Evolutionary conservation across 306 rosid species (phyloP).

Genomic region (Rubus idaeus): DNA sequence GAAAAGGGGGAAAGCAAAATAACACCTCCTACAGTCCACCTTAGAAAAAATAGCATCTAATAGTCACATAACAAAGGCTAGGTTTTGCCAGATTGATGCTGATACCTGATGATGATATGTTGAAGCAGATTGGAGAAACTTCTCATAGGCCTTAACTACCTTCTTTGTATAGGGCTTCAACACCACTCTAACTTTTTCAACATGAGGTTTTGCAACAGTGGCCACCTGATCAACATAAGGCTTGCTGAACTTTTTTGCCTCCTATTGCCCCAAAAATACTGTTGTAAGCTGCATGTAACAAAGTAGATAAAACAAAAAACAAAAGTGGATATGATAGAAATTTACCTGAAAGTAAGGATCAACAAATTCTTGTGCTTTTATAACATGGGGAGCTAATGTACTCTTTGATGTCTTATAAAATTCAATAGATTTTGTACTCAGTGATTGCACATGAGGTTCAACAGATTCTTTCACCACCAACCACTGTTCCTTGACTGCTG

Average conservation of each 20-base stretch:
- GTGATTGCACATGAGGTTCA: slow-evolving; percentile 64
- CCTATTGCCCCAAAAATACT: slow-evolving; percentile 51
- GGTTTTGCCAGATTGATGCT: slow-evolving; percentile 1
- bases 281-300: slow-evolving; percentile 25
- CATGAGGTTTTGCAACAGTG: slow-evolving; percentile 74
- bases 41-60: background rate
- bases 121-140: slow-evolving; percentile 80
- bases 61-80: background rate
- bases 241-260: slow-evolving; percentile 75
- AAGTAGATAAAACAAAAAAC: slow-evolving; percentile 7
- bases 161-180: slow-evolving; percentile 71
- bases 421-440: slow-evolving; percentile 57
- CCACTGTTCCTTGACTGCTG: slow-evolving; percentile 65
- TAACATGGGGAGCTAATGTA: slow-evolving; percentile 60
- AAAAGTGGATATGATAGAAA: background rate
- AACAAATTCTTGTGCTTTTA: slow-evolving; percentile 61
- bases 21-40: background rate
- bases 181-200: slow-evolving; percentile 59
- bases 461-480: slow-evolving; percentile 50
- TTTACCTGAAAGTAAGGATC: slow-evolving; percentile 86
- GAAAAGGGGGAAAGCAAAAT: background rate
- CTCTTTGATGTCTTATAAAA: slow-evolving; percentile 61
- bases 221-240: slow-evolving; percentile 90
- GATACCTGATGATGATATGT: slow-evolving; percentile 78
- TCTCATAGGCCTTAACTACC: slow-evolving; percentile 58